Conservation (phyloP, 2,329 filamentous ascomycete genomes). For the Epicoccum nigrum region DNA sequence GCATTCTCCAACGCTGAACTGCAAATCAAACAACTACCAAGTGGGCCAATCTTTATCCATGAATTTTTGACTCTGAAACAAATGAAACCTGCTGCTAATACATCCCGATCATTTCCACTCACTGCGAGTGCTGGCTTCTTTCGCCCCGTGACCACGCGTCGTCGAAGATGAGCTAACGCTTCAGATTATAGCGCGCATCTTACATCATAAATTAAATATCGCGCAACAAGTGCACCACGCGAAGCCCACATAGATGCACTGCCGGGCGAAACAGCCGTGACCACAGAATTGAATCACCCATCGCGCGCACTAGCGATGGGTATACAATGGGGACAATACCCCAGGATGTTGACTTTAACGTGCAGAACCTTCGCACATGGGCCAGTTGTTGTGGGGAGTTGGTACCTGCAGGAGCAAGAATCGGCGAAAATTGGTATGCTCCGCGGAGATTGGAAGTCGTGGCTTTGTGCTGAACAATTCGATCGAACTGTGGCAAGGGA, state of each 20-base stretch:
- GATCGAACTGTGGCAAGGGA: background rate
- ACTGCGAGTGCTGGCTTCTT: background rate
- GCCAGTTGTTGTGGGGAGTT: background rate
- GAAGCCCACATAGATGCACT: background rate
- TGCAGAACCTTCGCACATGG: background rate
- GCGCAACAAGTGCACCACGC: background rate
- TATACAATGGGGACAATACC: background rate
- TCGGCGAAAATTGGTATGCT: background rate
- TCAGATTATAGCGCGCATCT: constrained; percentile 7
- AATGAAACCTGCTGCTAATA: background rate
- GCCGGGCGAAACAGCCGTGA: background rate
- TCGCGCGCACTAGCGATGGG: background rate
- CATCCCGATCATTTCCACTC: background rate
- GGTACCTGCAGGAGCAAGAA: constrained; percentile 12
- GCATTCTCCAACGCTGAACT: background rate
- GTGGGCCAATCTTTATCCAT: background rate
- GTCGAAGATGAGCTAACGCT: constrained; percentile 2
- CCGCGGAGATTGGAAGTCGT: constrained; percentile 9
- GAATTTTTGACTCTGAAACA: background rate
- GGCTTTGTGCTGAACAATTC: constrained; percentile 11
- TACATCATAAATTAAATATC: constrained; percentile 10
- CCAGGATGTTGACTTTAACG: background rate
- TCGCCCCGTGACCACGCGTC: constrained; percentile 6
- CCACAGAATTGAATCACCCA: background rate
- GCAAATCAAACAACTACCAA: background rate